Evolutionary conservation across 306 rosid species (phyloP).

Genomic region (Glycine latifolia): DNA sequence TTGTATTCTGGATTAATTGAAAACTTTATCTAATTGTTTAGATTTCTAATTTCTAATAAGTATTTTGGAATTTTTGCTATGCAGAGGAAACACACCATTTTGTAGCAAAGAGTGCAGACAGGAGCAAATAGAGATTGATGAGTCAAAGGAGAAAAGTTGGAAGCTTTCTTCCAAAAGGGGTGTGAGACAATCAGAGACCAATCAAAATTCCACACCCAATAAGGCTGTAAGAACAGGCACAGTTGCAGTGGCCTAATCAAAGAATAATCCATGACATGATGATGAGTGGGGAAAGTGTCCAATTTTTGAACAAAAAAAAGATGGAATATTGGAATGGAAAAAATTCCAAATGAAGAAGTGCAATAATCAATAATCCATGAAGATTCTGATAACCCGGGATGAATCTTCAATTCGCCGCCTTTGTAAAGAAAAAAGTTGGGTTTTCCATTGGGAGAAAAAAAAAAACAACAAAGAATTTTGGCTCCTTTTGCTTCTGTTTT

Average conservation of each 20-base stretch:
- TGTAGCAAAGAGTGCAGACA: slow-evolving; percentile 94
- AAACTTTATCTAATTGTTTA: not conserved
- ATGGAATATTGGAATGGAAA: not conserved
- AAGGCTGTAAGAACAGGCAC: slow-evolving; percentile 72
- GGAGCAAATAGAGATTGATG: slow-evolving; percentile 84
- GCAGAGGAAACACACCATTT: slow-evolving; percentile 96
- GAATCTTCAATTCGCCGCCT: slow-evolving; percentile 47
- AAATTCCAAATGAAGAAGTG: slow-evolving; percentile 22
- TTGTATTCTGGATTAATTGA: not conserved
- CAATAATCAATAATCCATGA: slow-evolving; percentile 34
- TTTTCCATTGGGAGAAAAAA: slow-evolving; percentile 7
- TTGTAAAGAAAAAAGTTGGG: slow-evolving; percentile 44
- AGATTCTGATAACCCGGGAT: slow-evolving; percentile 51
- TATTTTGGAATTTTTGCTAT: slow-evolving; percentile 24
- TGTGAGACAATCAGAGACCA: slow-evolving; percentile 66
- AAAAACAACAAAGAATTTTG: slow-evolving; percentile 50
- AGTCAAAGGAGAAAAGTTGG: slow-evolving; percentile 73
- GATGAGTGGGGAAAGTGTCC: slow-evolving; percentile 25
- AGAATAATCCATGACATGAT: not conserved
- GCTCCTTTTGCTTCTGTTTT: not conserved
- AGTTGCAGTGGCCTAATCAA: slow-evolving; percentile 75
- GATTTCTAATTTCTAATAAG: slow-evolving; percentile 49
- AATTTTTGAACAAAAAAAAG: slow-evolving; percentile 29
- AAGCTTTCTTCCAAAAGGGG: slow-evolving; percentile 63
- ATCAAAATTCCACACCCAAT: slow-evolving; percentile 56